These are phyloP conservation scores for Bryoerythrophyllum caledonicum DNA, from an alignment of 225 moss, liverwort and hornwort species.

Conservation along the genomic window DNA sequence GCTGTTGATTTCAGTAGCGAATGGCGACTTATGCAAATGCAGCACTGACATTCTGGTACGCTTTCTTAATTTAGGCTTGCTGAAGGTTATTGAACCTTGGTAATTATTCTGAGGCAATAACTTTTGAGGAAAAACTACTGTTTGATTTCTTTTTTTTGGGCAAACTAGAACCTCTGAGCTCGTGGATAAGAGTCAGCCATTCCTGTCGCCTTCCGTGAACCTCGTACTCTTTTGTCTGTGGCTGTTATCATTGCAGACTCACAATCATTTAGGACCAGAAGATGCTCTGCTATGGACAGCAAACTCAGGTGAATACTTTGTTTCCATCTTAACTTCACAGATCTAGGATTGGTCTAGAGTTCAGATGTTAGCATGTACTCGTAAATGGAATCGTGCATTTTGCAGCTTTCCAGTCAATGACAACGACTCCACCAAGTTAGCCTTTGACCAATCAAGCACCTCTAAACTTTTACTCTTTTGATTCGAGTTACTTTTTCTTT, in stretches of 20 bases:
- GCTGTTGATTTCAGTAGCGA: background rate
- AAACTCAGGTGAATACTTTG: background rate
- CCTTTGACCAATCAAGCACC: too few species aligned
- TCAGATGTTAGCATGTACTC: too few species aligned
- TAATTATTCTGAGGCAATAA: too few species aligned
- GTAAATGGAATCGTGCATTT: too few species aligned
- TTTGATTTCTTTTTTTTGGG: background rate
- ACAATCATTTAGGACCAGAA: constrained; percentile 5
- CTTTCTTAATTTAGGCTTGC: background rate
- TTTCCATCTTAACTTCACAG: too few species aligned
- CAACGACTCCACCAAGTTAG: too few species aligned
- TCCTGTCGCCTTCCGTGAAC: background rate
- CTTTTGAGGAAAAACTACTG: background rate
- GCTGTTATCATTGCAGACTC: background rate
- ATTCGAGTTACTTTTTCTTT: too few species aligned
- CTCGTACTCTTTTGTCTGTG: background rate
- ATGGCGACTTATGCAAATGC: background rate
- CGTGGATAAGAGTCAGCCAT: constrained; percentile 8
- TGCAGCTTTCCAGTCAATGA: too few species aligned
- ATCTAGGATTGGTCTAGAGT: too few species aligned
- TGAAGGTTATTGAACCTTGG: background rate
- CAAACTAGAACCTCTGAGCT: background rate
- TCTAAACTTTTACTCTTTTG: too few species aligned
- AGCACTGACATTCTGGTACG: background rate
- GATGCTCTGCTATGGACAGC: background rate